Base-by-base conservation (phyloP, 2,329 filamentous ascomycete species). In the Ascochyta viciae-villosae region DNA sequence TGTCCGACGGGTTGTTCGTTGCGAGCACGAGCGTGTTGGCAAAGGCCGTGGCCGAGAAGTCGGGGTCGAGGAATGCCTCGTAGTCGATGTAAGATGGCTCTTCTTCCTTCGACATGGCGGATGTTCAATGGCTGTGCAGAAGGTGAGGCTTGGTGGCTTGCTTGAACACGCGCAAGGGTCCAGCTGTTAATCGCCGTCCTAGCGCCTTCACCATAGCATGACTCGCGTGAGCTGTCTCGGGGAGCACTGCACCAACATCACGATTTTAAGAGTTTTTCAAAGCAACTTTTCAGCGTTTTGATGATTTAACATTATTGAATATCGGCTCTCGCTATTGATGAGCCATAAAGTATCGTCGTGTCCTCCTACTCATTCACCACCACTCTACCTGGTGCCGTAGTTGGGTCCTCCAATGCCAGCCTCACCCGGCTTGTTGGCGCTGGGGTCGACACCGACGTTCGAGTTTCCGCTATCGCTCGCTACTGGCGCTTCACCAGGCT, bases 21-120 rank as follows among this genome's bases (percentile, higher is more conserved):
- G 88, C 84, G 54, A 93, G 87, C 44, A 98, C 90, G 56, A 99
- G 87, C 24, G 86, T 86, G 76, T 98, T 97, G 67, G 95, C 94
- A 72, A 98, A 97, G 15, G 84, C 79, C 19, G 89, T 82, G 6
- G 94, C 86, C 22, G 88, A 90, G 80, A 99, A 99, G 59, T 85
- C 81, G 10, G 92, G 90, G 44, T 89, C 86, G 62, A 97, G 85
- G 70, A 99, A 96, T 61, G 91, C 85, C 74, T 96, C 92, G 78
- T 96, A 96, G 84, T 98, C 93, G 72, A 99, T 93, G 78, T 99
- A 99, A 8, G 91, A 95, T 37, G 88, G 84, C 55, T 89, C 87
- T 40, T 71, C 71, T 23, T 78, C 75, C 31, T 54, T 63, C 37
- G 72, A 66, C 73, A 76, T 76, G 59, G 24, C 60, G 60, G 19